phyloP scores from a whole-genome alignment of 768 basidiomycete genomes.

The Dioszegia aurantiaca region DNA sequence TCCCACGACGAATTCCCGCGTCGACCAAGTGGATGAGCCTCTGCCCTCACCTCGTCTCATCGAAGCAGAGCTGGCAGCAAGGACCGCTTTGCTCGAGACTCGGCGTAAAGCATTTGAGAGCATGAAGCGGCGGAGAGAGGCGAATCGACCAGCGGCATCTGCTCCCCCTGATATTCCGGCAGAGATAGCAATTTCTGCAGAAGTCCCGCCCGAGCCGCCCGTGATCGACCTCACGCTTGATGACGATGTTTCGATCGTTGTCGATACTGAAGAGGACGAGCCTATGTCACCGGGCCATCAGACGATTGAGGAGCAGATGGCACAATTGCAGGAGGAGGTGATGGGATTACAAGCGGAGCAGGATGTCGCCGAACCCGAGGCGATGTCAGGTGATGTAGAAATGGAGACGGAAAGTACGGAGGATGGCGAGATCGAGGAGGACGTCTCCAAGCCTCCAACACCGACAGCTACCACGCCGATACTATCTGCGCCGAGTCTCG shows the following conservation, averaged over 20 bases:
- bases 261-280: not conserved
- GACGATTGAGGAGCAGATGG: constrained; percentile 38
- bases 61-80: constrained; percentile 14
- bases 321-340: constrained; percentile 37
- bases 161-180: not conserved
- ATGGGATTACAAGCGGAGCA: constrained; percentile 11
- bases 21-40: not conserved
- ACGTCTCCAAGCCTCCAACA: not conserved
- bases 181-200: not conserved
- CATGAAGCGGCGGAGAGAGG: constrained; percentile 27
- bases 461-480: constrained; percentile 3
- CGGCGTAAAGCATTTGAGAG: constrained; percentile 35
- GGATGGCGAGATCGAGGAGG: constrained; percentile 34
- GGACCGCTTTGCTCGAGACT: constrained; percentile 30
- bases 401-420: constrained; percentile 31
- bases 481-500: not conserved
- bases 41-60: not conserved
- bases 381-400: constrained; percentile 13
- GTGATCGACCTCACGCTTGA: not conserved
- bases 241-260: not conserved
- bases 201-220: not conserved
- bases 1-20: too few relatives aligned
- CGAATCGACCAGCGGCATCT: constrained; percentile 1
- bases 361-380: not conserved
- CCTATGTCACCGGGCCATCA: constrained; percentile 2